These are phyloP conservation scores for Phytophthora palmivora DNA, from an alignment of 352 stramenopile species.

Conservation along the genomic window DNA sequence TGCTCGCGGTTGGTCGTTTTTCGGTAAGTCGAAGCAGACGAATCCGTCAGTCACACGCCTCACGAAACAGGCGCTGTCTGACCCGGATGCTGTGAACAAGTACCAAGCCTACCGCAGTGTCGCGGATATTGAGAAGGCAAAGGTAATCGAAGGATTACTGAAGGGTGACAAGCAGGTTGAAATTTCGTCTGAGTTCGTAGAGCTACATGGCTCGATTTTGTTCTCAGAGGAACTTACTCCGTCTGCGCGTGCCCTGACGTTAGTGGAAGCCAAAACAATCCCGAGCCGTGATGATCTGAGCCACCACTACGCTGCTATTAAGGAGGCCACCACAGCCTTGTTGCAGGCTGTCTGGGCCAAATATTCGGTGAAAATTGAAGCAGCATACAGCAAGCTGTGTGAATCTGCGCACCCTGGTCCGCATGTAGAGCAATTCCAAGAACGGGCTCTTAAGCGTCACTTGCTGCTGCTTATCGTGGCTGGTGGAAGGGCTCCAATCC, in stretches of 20 bases:
- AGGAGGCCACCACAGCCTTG: conserved; percentile 68
- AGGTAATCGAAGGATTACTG: conserved; percentile 69
- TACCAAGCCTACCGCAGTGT: conserved; percentile 79
- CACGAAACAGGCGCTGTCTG: conserved; percentile 70
- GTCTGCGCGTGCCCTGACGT: conserved; percentile 65
- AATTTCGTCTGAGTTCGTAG: conserved; percentile 66
- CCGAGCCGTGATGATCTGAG: conserved; percentile 66
- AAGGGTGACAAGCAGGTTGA: conserved; percentile 53
- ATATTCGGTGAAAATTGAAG: conserved; percentile 67
- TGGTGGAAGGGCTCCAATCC: conserved; percentile 53
- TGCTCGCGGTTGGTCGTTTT: conserved; percentile 81
- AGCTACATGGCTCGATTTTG: conserved; percentile 71
- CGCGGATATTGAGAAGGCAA: conserved; percentile 71
- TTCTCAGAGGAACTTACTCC: conserved; percentile 74
- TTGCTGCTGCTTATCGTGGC: conserved; percentile 69
- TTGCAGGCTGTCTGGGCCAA: conserved; percentile 76
- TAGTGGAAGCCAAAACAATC: conserved; percentile 66
- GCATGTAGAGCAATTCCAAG: conserved; percentile 76
- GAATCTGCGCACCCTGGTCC: conserved; percentile 49
- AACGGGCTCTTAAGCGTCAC: conserved; percentile 73
- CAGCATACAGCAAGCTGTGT: conserved; percentile 63
- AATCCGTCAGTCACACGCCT: conserved; percentile 55
- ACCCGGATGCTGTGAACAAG: conserved; percentile 81
- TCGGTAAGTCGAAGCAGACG: conserved; percentile 74
- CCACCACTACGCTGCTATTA: conserved; percentile 74